A percentile compares a stretch with the other conserved stretches of the same genome.
These are phyloP conservation scores for Salvia miltiorrhiza DNA, from an alignment of 257 asterid species.

Conservation along the genomic window DNA sequence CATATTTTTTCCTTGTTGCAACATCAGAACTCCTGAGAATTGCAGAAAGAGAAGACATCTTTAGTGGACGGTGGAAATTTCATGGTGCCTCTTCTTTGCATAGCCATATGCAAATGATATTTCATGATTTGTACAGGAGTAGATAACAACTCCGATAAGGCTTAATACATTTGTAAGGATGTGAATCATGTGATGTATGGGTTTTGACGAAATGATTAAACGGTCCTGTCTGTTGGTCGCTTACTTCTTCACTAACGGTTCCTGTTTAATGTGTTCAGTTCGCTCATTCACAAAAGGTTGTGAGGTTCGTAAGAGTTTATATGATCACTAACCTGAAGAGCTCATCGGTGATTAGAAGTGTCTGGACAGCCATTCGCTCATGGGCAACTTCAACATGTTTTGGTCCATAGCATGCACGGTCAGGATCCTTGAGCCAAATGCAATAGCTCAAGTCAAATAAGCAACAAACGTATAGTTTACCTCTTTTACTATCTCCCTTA, in stretches of 20 bases:
- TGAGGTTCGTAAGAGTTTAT: neutral
- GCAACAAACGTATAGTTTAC: neutral
- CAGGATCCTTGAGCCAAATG: slow-evolving; percentile 58
- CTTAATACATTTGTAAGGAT: neutral
- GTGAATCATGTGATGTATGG: neutral
- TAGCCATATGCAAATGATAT: neutral
- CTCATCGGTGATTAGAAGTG: slow-evolving; percentile 92
- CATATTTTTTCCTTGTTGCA: slow-evolving; percentile 66
- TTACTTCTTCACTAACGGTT: neutral
- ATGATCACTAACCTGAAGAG: slow-evolving; percentile 68
- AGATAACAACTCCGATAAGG: neutral
- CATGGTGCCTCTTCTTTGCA: neutral
- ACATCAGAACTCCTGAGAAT: slow-evolving; percentile 68
- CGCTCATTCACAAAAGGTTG: neutral
- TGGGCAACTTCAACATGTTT: slow-evolving; percentile 98
- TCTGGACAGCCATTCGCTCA: slow-evolving; percentile 91
- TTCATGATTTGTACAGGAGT: neutral
- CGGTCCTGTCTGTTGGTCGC: neutral
- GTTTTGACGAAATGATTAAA: neutral
- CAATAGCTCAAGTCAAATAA: slow-evolving; percentile 15
- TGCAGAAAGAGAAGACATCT: neutral
- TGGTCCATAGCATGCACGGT: slow-evolving; percentile 96
- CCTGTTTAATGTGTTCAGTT: neutral
- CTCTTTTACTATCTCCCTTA: neutral
- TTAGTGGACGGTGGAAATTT: neutral